A percentile compares a stretch with the other conserved stretches of the same genome.
Evolutionary conservation across 2,329 filamentous ascomycete species (phyloP).

Genomic region (Beauveria rudraprayagi): DNA sequence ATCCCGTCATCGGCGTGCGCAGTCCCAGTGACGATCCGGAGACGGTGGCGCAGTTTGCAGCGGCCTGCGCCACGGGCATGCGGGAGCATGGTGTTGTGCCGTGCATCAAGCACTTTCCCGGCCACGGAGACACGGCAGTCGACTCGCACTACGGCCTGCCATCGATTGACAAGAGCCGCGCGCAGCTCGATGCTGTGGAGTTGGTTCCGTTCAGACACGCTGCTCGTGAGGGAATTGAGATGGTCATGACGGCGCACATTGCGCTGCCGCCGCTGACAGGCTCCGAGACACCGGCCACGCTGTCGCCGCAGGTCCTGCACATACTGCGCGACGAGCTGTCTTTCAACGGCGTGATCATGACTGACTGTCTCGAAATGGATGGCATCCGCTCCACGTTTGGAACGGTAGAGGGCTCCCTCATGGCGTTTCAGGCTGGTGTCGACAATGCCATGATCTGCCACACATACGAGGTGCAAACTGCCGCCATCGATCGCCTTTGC

Average conservation of each 20-base stretch:
- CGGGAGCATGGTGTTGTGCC: constrained; percentile 15
- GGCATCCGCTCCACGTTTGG: constrained; percentile 19
- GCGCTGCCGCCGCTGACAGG: constrained; percentile 17
- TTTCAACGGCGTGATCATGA: constrained; percentile 19
- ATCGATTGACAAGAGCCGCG: constrained; percentile 18
- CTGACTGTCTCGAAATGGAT: constrained; percentile 22
- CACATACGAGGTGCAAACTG: constrained; percentile 19
- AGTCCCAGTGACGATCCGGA: constrained; percentile 19
- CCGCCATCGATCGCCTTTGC: constrained; percentile 19
- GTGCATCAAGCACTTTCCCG: constrained; percentile 22
- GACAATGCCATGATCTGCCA: constrained; percentile 23
- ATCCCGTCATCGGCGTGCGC: constrained; percentile 20
- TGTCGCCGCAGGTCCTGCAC: constrained; percentile 17
- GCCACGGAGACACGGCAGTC: constrained; percentile 20
- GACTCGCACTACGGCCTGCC: constrained; percentile 22
- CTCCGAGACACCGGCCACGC: constrained; percentile 16
- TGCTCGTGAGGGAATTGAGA: constrained; percentile 17
- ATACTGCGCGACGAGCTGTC: constrained; percentile 18
- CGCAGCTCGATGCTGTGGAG: constrained; percentile 16
- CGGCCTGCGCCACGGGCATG: constrained; percentile 17
- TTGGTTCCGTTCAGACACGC: constrained; percentile 18
- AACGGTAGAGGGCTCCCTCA: constrained; percentile 18
- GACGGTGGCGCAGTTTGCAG: constrained; percentile 15
- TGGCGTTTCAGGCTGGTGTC: constrained; percentile 20
- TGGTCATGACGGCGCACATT: constrained; percentile 23